Evolutionary conservation across 352 stramenopile genomes (phyloP), one percentile per base, ranked within the genome.

Genomic region (Phytophthora melonis): DNA sequence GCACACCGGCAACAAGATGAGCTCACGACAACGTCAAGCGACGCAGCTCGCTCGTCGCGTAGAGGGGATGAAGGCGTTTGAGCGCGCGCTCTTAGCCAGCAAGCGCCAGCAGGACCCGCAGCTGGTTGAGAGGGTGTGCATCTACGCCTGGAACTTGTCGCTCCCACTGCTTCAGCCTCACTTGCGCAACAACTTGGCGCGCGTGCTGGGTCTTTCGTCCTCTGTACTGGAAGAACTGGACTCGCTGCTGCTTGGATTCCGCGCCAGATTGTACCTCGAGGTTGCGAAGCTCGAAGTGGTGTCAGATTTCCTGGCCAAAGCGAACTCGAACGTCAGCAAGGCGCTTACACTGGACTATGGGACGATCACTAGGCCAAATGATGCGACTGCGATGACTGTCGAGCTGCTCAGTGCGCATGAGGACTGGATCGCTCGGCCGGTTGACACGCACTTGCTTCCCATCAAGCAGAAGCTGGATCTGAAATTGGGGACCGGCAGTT

Each of bases 251-350:
- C 66, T 96, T 14, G 77, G 77, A 25, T 79, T 98, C 6, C 90
- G 93, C 23, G 88, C 90, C 9, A 82, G 94, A 23, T 63, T 98
- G 9, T 83, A 96, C 59, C 64, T 97, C 18, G 93, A 98, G 77
- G 74, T 96, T 0, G 81, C 83, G 4, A 97, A 96, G 63, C 80
- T 96, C n/a, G 91, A 98, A 47, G 66, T 97, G n/a, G 71, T 68
- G 1, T 86, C 81, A 2, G 90, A 98, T 55, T 97, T 97, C 62
- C 67, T 97, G 8, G 79, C 72, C n/a, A 97, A 97, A 55, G 93
- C 93, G 0, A 80, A 84, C 25, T 57, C 69, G 3, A 89, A 91
- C 36, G 77, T 91, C 1, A 83, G 66, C 13, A 88, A 93, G 63
- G 89, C 85, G 21, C 65, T 95, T 3, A 61, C 54, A 25, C 62